Conservation (phyloP, 768 basidiomycete genomes). For the Psilocybe sp. region DNA sequence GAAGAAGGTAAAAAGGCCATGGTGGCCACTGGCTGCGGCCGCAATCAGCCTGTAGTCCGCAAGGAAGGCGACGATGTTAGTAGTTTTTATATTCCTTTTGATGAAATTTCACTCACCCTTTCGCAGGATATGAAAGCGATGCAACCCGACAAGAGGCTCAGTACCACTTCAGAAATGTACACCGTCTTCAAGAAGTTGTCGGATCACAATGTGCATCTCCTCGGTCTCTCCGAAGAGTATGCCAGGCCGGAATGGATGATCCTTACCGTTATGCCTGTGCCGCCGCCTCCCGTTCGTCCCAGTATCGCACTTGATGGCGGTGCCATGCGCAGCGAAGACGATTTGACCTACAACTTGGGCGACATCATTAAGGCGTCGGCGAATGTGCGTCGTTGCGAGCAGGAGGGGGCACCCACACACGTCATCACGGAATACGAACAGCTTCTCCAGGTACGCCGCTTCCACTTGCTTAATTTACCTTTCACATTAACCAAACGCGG, state of each 20-base stretch:
- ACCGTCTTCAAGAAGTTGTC: slow-evolving; percentile 96
- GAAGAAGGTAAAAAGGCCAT: slow-evolving; percentile 84
- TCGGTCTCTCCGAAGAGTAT: slow-evolving; percentile 93
- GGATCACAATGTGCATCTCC: slow-evolving; percentile 78
- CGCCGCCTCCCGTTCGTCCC: slow-evolving; percentile 96
- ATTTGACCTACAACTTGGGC: slow-evolving; percentile 96
- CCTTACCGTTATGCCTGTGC: slow-evolving; percentile 94
- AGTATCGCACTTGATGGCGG: slow-evolving; percentile 98
- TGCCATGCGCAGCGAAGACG: slow-evolving; percentile 95
- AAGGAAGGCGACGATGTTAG: slow-evolving; percentile 96
- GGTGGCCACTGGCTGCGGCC: slow-evolving; percentile 99
- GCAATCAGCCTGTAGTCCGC: slow-evolving; percentile 81
- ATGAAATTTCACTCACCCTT: slow-evolving; percentile 11
- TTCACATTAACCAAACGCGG: slow-evolving; percentile 1
- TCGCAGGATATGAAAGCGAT: slow-evolving; percentile 73
- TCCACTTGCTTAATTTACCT: slow-evolving; percentile 1
- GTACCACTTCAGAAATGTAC: slow-evolving; percentile 87
- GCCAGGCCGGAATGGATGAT: slow-evolving; percentile 99
- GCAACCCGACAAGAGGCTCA: slow-evolving; percentile 79
- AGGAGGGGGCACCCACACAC: slow-evolving; percentile 95
- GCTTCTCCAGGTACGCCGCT: slow-evolving; percentile 75
- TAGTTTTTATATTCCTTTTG: slow-evolving; percentile 16
- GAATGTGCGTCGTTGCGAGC: slow-evolving; percentile 88
- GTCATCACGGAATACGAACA: slow-evolving; percentile 96
- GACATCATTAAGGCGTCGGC: slow-evolving; percentile 96